A percentile compares a stretch with the other conserved stretches of the same genome.
These are phyloP conservation scores for Paraurostyla sp. DNA, from an alignment of 73 alveolate species.

Conservation along the genomic window DNA sequence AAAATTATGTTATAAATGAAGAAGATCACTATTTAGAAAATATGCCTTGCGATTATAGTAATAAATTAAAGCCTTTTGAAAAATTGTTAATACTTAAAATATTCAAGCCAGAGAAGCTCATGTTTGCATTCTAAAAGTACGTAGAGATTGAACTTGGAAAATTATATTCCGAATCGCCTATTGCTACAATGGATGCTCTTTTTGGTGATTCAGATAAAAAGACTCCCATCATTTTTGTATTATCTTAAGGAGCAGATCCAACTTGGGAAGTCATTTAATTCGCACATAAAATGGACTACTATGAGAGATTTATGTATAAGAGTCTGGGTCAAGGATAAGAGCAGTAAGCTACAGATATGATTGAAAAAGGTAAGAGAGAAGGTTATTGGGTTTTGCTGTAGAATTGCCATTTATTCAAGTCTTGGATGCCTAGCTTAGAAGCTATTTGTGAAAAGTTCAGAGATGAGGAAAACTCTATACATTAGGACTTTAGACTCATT, in stretches of 20 bases:
- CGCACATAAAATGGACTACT: slow-evolving; percentile 87
- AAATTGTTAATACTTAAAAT: slow-evolving; percentile 89
- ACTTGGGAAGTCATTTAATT: slow-evolving; percentile 91
- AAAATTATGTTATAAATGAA: too few species aligned
- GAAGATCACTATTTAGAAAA: slow-evolving; percentile 46
- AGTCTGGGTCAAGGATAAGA: slow-evolving; percentile 99
- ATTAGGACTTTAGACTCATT: slow-evolving; percentile 94
- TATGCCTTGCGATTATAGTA: slow-evolving; percentile 68
- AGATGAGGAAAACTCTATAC: slow-evolving; percentile 86
- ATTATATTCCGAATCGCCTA: slow-evolving; percentile 92
- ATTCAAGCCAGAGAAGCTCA: slow-evolving; percentile 93
- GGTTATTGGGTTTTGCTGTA: slow-evolving; percentile 99
- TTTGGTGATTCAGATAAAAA: slow-evolving; percentile 96
- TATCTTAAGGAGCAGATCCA: slow-evolving; percentile 99
- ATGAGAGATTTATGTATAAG: slow-evolving; percentile 92
- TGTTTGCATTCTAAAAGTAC: slow-evolving; percentile 89
- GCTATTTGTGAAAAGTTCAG: slow-evolving; percentile 93
- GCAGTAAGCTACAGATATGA: slow-evolving; percentile 92
- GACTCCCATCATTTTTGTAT: slow-evolving; percentile 98
- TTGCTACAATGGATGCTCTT: slow-evolving; percentile 95
- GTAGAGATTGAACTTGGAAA: slow-evolving; percentile 93
- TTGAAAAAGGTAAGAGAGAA: slow-evolving; percentile 93
- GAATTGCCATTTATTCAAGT: slow-evolving; percentile 98
- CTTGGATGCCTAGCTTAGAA: slow-evolving; percentile 99
- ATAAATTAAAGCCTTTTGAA: slow-evolving; percentile 46